Evolutionary conservation across 495 filamentous ascomycete genomes (phyloP).

Genomic region (Aspergillus nanangensis): DNA sequence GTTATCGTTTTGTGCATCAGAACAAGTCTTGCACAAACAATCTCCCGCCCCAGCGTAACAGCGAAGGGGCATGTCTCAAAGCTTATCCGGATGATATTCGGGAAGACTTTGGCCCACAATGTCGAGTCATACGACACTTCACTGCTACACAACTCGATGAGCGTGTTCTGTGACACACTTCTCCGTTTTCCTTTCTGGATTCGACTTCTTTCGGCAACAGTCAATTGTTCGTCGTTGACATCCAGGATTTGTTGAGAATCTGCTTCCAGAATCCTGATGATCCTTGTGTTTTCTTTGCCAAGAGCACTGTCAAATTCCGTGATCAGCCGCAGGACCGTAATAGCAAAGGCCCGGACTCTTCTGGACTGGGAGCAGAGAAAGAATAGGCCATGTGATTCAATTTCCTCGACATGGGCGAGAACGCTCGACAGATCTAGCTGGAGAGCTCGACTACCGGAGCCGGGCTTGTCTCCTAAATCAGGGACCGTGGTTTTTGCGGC

Average conservation of each 20-base stretch:
- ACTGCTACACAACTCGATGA: constrained; percentile 93
- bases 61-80: constrained; percentile 89
- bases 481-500: constrained; percentile 60
- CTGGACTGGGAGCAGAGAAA: constrained; percentile 95
- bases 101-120: constrained; percentile 96
- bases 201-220: constrained; percentile 86
- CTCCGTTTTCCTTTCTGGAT: constrained; percentile 86
- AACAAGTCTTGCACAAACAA: constrained; percentile 84
- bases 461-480: constrained; percentile 54
- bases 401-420: constrained; percentile 89
- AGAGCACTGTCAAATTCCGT: constrained; percentile 91
- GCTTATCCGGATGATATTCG: constrained; percentile 86
- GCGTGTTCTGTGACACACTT: constrained; percentile 75
- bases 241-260: constrained; percentile 85
- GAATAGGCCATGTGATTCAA: constrained; percentile 97
- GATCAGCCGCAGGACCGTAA: constrained; percentile 86
- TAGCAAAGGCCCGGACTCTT: constrained; percentile 81
- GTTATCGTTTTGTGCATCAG: constrained; percentile 87
- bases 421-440: constrained; percentile 84
- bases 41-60: constrained; percentile 81
- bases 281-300: constrained; percentile 69
- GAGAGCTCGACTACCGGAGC: constrained; percentile 53
- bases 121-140: constrained; percentile 93
- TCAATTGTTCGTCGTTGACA: constrained; percentile 87
- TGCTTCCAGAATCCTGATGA: constrained; percentile 89